These are phyloP conservation scores for Mycena crocata DNA, from an alignment of 768 basidiomycete genomes.

Conservation along the genomic window DNA sequence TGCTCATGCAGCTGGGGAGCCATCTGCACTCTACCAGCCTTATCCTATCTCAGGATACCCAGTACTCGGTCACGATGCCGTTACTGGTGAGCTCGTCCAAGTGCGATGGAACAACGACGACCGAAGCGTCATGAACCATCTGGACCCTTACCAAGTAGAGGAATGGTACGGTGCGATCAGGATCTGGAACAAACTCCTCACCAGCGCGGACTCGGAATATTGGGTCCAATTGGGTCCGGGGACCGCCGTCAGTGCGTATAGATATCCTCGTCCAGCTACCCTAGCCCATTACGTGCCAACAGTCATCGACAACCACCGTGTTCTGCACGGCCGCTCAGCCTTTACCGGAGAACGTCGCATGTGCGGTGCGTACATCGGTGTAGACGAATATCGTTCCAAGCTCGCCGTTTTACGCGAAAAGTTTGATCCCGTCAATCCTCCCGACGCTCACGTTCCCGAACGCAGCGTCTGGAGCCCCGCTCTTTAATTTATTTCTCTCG, in stretches of 20 bases:
- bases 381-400: slow-evolving; percentile 90
- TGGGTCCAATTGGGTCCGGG: slow-evolving; percentile 93
- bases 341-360: slow-evolving; percentile 90
- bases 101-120: slow-evolving; percentile 97
- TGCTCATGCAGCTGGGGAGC: slow-evolving; percentile 91
- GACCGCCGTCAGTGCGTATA: slow-evolving; percentile 79
- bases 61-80: slow-evolving; percentile 73
- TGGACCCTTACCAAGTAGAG: slow-evolving; percentile 73
- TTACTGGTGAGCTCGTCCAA: slow-evolving; percentile 72
- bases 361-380: slow-evolving; percentile 95
- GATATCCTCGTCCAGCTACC: neutral
- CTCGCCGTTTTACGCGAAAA: slow-evolving; percentile 74
- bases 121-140: slow-evolving; percentile 78
- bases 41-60: slow-evolving; percentile 73
- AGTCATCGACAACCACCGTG: slow-evolving; percentile 95
- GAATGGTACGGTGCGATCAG: slow-evolving; percentile 89
- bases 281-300: neutral
- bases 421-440: slow-evolving; percentile 51
- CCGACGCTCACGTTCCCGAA: slow-evolving; percentile 42
- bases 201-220: slow-evolving; percentile 86
- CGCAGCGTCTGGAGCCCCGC: slow-evolving; percentile 71
- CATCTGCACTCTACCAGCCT: slow-evolving; percentile 64
- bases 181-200: slow-evolving; percentile 80
- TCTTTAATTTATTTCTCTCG: slow-evolving; percentile 56
- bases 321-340: slow-evolving; percentile 93